Evolutionary conservation across 1,139 yeast species (phyloP), one percentile per base, ranked within the genome.

Genomic region (Arxiozyma slooffiae): DNA sequence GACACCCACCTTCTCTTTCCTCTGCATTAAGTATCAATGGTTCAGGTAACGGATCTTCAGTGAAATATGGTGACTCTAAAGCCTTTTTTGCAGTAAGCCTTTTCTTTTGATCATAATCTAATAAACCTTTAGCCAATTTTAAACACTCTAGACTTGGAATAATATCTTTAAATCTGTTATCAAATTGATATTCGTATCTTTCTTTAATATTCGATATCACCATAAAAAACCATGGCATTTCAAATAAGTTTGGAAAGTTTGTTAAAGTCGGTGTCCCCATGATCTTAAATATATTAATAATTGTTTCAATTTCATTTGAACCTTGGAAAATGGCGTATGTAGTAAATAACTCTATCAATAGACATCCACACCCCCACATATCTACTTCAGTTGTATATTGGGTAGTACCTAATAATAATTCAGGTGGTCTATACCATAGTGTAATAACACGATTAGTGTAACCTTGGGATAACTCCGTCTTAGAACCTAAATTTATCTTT

Each of bases 381-480:
- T 92, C 98, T 14, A 92, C 94, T 59, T 87, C 96, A 44, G 90
- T 72, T 0, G 94, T 94, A 68, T 92, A 92, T 53, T 82, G 82
- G 0, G 97, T 90, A 0, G 95, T 82, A 1, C 98, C 98, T 50
- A 92, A 68, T 42, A 92, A 71, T 43, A 92, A 75, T 67, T 92
- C 98, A 0, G 98, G 98, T 0, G 98, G 98, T 54, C 98, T 76
- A 67, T 92, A 92, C 98, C 98, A 92, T 43, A 92, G 73, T 0
- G 98, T 92, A 45, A 92, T 92, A 42, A 92, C 98, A 51, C 98
- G 73, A 65, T 92, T 92, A 1, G 98, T 90, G 67, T 90, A 92
- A 60, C 85, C 67, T 30, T 57, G 52, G 21, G 24, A 45, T n/a
- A 30, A 30, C 20, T 45, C 46, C 17, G 44, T 38, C 1, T 24